Evolutionary conservation across 2,329 filamentous ascomycete genomes (phyloP), one percentile per base, ranked within the genome.

Genomic region (Neoarthrinium moseri): DNA sequence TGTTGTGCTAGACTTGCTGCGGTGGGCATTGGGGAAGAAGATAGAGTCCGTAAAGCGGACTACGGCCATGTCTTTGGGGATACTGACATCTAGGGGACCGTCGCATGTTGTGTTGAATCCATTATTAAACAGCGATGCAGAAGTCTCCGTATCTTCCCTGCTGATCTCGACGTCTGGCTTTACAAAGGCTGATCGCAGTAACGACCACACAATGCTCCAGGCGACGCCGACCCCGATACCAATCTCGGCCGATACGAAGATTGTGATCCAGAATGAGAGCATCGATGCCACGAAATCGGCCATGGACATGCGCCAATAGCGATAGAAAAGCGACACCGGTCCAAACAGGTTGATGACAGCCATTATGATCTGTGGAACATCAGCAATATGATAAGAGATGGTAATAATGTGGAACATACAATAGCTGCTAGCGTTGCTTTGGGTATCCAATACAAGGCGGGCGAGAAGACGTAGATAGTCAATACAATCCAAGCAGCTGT

Each of bases 401-500:
- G n/a, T n/a, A n/a, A n/a, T n/a, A n/a, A n/a, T n/a, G n/a, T n/a
- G n/a, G n/a, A 6, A n/a, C 68, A 50, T 56, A 72, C 58, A 51
- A 86, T 84, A 3, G 81, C 83, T 1, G 83, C 75, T 1, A 86
- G 69, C 0, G 80, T 83, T 0, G 82, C 73, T 53, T 84, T 83
- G 1, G 83, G 83, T n/a, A 86, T 81, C 80, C 81, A 87, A 63
- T 81, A 84, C 0, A 87, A 70, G 0, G 78, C 76, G 0, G 75
- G 77, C 0, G 77, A 77, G 29, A 86, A 74, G 48, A 81, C 73
- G 56, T 81, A 86, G 21, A 86, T 75, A 17, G 75, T 80, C 2
- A 86, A 61, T 6, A 86, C 65, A 15, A 86, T 80, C 38, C 83
- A 78, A 4, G 73, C 80, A 3, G 80, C 75, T 0, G 83, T 84